These are phyloP conservation scores for Paxillus involutus DNA, from an alignment of 768 basidiomycete genomes.

Conservation along the genomic window DNA sequence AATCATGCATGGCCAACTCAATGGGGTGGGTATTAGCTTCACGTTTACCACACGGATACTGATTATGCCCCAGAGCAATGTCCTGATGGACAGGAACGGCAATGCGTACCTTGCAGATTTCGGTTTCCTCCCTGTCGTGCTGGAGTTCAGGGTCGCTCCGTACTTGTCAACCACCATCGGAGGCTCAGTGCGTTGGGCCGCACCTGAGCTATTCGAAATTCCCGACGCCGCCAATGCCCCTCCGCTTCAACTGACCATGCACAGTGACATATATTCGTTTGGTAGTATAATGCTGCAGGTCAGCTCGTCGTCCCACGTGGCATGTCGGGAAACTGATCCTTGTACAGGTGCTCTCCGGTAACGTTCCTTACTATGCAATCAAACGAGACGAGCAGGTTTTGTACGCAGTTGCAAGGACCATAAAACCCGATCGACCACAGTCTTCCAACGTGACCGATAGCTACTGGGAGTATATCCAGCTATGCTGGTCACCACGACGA, in stretches of 20 bases:
- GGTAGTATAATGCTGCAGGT: conserved; percentile 34
- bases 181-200: conserved; percentile 50
- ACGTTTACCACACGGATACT: not conserved
- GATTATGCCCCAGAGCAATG: conserved; percentile 28
- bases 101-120: conserved; percentile 37
- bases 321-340: not conserved
- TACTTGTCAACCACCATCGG: conserved; percentile 35
- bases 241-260: conserved; percentile 7
- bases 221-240: conserved; percentile 25
- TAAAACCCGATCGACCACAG: conserved; percentile 8
- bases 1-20: conserved; percentile 48
- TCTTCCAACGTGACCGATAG: not conserved
- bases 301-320: not conserved
- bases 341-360: conserved; percentile 27
- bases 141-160: conserved; percentile 19
- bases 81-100: conserved; percentile 32
- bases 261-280: conserved; percentile 46
- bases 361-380: conserved; percentile 22
- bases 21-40: conserved; percentile 33
- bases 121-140: conserved; percentile 32
- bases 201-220: conserved; percentile 38
- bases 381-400: conserved; percentile 25
- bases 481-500: conserved; percentile 23
- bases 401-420: conserved; percentile 14
- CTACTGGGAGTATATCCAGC: conserved; percentile 20